Base-by-base conservation (phyloP, 805 yeast genomes). In the Candida railenensis region DNA sequence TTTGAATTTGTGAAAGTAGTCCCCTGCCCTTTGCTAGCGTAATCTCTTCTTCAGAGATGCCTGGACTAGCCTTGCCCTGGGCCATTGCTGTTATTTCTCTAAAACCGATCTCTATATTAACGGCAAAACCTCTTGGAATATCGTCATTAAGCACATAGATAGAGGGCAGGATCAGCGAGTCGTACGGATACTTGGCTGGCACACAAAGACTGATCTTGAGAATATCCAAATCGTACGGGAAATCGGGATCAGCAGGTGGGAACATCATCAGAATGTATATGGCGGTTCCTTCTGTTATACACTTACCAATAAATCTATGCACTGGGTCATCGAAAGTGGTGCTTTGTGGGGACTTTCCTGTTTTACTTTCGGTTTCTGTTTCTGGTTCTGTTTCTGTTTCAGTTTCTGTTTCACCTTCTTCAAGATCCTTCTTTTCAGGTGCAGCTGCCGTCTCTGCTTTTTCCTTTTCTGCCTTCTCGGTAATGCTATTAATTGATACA, bases 61-160 rank as follows among this genome's bases (percentile, higher is more conserved):
- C 59, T 28, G 56, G 62, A n/a, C 45, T 39, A 4, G 45, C 28
- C 30, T 50, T 47, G 32, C 52, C 63, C 44, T 48, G 44, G 14
- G 69, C 66, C 3, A 62, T 42, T 4, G 50, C 49, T 5, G 56
- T 76, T 18, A 82, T 80, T 40, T 65, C 60, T 37, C 65, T 65
- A 60, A 82, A 87, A 4, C 90, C 92, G 3, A 62, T 53, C 56
- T 86, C 92, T n/a, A 86, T 69, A 53, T 85, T 85, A 12, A 76
- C 68, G 12, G 87, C 78, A 57, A 66, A 82, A 0, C 91, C 92
- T 47, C 81, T 68, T 1, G 92, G 89, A 12, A 86, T 82, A 28
- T 84, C 88, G 30, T 77, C 76, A 63, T 85, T 85, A 44, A 81
- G 67, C 5, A 87, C 85, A 32, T 71, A 65, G 3, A 85, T 70